Evolutionary conservation across 1,284 basidiomycete genomes (phyloP).

Genomic region (Earliella scabrosa): DNA sequence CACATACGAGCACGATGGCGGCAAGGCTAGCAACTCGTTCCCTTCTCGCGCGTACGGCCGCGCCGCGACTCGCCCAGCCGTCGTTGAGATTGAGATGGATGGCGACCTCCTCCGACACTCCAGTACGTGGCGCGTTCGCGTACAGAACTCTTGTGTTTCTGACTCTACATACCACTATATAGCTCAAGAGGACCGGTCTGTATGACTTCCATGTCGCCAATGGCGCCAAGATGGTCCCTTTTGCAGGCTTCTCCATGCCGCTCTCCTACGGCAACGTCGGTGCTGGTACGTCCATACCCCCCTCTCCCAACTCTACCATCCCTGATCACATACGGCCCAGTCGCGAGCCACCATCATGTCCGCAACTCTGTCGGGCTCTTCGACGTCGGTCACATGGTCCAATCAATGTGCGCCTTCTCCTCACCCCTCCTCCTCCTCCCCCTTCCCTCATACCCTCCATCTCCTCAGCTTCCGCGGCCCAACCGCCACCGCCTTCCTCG

Average conservation of each 20-base stretch:
- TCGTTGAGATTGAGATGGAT: constrained; percentile 1
- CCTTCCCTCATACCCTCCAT: neutral
- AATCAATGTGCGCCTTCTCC: constrained; percentile 63
- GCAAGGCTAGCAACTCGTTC: neutral
- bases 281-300: constrained; percentile 69
- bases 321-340: constrained; percentile 44
- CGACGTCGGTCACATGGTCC: constrained; percentile 98
- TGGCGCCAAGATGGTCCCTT: constrained; percentile 95
- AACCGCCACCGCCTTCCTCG: constrained; percentile 78
- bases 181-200: constrained; percentile 73
- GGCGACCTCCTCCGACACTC: constrained; percentile 5
- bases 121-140: neutral
- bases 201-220: constrained; percentile 91
- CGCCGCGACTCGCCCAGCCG: neutral
- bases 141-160: too few relatives aligned
- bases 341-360: constrained; percentile 92
- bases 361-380: constrained; percentile 88
- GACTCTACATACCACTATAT: neutral
- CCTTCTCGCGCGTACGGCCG: constrained; percentile 1
- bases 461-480: constrained; percentile 70
- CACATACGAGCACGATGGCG: neutral
- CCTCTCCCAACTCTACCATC: neutral
- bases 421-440: neutral
- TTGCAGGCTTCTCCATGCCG: constrained; percentile 96
- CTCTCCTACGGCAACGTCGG: constrained; percentile 85